phyloP scores from a whole-genome alignment of 108 stramenopile genomes.

The Skeletonema menzelii region DNA sequence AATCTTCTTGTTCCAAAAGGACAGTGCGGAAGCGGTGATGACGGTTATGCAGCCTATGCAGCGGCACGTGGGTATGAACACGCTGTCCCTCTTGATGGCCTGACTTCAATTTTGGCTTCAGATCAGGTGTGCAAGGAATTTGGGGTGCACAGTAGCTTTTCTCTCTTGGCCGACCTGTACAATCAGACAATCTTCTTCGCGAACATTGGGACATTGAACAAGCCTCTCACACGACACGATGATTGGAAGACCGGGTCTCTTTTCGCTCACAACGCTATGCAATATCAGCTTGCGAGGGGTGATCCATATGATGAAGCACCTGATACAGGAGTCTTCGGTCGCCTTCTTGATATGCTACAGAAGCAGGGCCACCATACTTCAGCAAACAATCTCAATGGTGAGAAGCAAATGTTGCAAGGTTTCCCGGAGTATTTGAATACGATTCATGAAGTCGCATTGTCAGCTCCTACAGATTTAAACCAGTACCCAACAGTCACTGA shows the following conservation, averaged over 20 bases:
- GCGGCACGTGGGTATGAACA: constrained; percentile 30
- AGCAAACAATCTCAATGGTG: constrained; percentile 16
- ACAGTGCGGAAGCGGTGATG: constrained; percentile 13
- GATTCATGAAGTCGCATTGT: not conserved
- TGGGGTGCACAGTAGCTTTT: constrained; percentile 19
- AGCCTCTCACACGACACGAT: constrained; percentile 14
- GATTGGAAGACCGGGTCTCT: constrained; percentile 17
- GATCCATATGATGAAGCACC: constrained; percentile 24
- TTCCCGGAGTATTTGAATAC: constrained; percentile 7
- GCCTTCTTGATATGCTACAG: constrained; percentile 26
- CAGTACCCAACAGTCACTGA: constrained; percentile 12
- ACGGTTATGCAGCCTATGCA: constrained; percentile 33
- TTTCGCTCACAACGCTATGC: constrained; percentile 48
- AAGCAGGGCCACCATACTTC: constrained; percentile 27
- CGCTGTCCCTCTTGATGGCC: constrained; percentile 11
- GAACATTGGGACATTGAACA: constrained; percentile 37
- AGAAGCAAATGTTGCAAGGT: constrained; percentile 23
- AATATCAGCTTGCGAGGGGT: constrained; percentile 6
- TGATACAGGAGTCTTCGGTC: constrained; percentile 44
- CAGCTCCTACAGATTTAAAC: constrained; percentile 10
- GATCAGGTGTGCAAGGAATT: constrained; percentile 26
- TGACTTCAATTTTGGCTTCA: constrained; percentile 22
- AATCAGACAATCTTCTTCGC: constrained; percentile 27
- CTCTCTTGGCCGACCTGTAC: constrained; percentile 25
- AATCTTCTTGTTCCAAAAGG: constrained; percentile 36